Evolutionary conservation across 805 yeast species (phyloP), one percentile per base, ranked within the genome.

Genomic region (Starmerella tilneyi): DNA sequence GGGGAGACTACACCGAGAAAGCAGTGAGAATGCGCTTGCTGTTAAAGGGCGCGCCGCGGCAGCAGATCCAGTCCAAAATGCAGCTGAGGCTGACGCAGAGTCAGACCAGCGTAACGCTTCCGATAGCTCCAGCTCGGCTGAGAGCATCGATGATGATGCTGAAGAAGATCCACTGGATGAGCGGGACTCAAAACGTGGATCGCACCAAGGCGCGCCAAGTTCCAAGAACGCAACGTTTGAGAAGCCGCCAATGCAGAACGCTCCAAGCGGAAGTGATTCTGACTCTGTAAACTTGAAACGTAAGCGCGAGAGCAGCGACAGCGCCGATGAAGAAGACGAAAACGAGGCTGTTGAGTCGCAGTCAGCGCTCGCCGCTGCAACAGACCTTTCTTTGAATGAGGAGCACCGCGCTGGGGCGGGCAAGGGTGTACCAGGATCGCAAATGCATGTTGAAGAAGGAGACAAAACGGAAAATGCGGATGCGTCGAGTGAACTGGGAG

Each of bases 391-490:
- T 29, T 16, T 7, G 11, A 11, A 21, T n/a, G 28, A 13, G 28
- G 9, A 21, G 11, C 27, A 15, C 23, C 30, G 45, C 34, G n/a
- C 23, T 4, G 29, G 40, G 2, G 40, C 40, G 15, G 40, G 40
- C 2, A 36, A 36, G n/a, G 30, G 20, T n/a, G 17, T 21, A 8
- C 29, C 40, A 7, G 40, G 30, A 21, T 15, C 40, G 13, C 30
- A 24, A 9, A 22, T 36, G 21, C 40, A n/a, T 6, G 30, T 23
- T 24, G 40, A 36, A 9, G 42, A 40, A 4, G n/a, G n/a, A n/a
- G 29, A 7, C 6, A 30, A 19, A 20, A 9, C 7, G n/a, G 33
- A 32, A 3, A 32, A 32, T 17, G 22, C 16, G 12, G 15, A 15
- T 15, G 30, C 20, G 6, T 22, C 32, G 3, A 24, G 20, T 9